Evolutionary conservation across 2,329 filamentous ascomycete genomes (phyloP).

Genomic region (Pezicula radicicola): DNA sequence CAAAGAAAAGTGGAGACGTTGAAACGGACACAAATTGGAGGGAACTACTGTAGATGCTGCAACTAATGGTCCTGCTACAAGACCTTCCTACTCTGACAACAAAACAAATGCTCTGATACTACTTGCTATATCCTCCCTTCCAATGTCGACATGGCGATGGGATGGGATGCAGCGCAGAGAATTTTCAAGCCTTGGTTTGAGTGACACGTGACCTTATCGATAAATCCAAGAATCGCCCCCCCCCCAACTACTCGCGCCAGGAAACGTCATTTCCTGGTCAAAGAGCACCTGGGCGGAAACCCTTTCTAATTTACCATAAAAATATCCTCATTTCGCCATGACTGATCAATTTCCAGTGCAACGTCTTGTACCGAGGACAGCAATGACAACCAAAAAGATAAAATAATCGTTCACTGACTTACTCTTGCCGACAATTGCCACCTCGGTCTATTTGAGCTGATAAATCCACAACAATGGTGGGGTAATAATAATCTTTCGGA

Average conservation of each 20-base stretch:
- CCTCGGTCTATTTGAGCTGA: not conserved
- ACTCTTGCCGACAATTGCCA: not conserved
- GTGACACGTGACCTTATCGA: not conserved
- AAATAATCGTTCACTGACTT: no score
- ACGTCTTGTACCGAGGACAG: no score
- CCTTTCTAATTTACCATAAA: no score
- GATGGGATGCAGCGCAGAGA: not conserved
- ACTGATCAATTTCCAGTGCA: no score
- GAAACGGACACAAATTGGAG: not conserved
- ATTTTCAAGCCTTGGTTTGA: no score
- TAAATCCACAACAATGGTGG: not conserved
- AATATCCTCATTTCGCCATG: no score
- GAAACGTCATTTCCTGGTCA: not conserved
- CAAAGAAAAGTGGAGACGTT: slow-evolving; percentile 1
- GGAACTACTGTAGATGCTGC: not conserved
- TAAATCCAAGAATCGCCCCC: not conserved
- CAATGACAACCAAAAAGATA: no score
- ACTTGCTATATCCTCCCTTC: not conserved
- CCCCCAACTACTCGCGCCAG: no score
- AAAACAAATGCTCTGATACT: no score
- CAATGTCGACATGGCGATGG: not conserved
- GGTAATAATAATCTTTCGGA: no score
- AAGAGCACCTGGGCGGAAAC: not conserved
- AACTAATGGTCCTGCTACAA: not conserved
- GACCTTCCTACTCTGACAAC: not conserved